These are phyloP conservation scores for Solioccasus polychromus DNA, from an alignment of 768 basidiomycete species.

Conservation along the genomic window DNA sequence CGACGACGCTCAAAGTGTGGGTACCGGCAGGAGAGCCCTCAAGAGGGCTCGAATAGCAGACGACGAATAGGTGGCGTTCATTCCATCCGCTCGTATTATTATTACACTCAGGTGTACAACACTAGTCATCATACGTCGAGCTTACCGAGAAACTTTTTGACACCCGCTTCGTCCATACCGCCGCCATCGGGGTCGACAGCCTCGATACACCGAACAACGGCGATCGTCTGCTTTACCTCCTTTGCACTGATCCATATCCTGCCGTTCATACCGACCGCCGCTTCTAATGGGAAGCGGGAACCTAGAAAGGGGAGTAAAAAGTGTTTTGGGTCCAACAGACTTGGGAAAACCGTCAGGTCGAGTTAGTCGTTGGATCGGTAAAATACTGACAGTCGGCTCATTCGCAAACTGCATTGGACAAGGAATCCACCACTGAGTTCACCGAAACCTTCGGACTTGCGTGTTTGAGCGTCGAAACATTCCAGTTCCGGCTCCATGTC, in stretches of 20 bases:
- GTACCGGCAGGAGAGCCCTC: constrained; percentile 55
- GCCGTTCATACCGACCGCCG: constrained; percentile 88
- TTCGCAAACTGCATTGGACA: constrained; percentile 74
- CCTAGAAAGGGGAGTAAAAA: constrained; percentile 83
- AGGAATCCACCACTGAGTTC: constrained; percentile 90
- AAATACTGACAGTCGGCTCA: constrained; percentile 75
- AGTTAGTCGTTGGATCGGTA: constrained; percentile 1
- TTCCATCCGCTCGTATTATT: not conserved
- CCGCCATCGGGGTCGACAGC: constrained; percentile 74
- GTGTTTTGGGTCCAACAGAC: constrained; percentile 76
- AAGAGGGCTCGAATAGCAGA: constrained; percentile 68
- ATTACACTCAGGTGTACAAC: constrained; percentile 7
- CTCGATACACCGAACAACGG: constrained; percentile 75
- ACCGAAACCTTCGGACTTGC: constrained; percentile 90
- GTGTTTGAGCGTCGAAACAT: constrained; percentile 92
- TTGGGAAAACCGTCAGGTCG: constrained; percentile 29
- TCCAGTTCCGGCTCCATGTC: constrained; percentile 99
- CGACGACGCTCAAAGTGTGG: constrained; percentile 52
- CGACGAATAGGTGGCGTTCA: constrained; percentile 49
- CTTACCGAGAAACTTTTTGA: constrained; percentile 52
- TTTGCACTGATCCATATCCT: constrained; percentile 85
- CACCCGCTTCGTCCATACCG: constrained; percentile 50
- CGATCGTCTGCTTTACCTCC: constrained; percentile 71
- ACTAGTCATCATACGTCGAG: constrained; percentile 31
- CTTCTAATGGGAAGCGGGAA: constrained; percentile 79